Evolutionary conservation across 208 protist species (phyloP), one percentile per base, ranked within the genome.

Genomic region (Trypanosoma rangeli): DNA sequence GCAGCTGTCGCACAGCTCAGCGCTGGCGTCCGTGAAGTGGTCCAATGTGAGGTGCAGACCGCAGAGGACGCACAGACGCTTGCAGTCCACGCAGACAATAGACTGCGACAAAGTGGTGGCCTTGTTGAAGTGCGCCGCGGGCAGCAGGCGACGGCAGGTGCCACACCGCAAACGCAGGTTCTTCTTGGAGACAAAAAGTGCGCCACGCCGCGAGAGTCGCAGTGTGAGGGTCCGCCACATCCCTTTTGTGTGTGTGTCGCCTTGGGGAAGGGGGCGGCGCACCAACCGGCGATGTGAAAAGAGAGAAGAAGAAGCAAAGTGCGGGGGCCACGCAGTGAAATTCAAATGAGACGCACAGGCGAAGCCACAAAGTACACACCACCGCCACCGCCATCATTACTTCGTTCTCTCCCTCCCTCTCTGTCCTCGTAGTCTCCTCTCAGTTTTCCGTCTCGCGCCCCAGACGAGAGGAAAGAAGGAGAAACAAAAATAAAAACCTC

Each of bases 51-150:
- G 75, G 12, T 84, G 82, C 33, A 91, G 26, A 0, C 88, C 88
- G 53, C 91, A 96, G 22, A 81, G 49, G 16, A 84, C 78, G 68
- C 91, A 96, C 48, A 94, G 68, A 24, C 59, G 58, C 65, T 94
- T 94, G 73, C 91, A 96, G 56, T 78, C 71, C 20, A 82, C 58
- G 59, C 91, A 96, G 5, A 92, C 78, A 9, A 95, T 66, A 3
- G 74, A 79, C 68, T 89, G 60, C 65, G 79, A 12, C 76, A 84
- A 29, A 0, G 79, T 78, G 10, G 67, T 78, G 4, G 70, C 59
- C 56, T 86, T 83, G 0, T 66, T 70, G 68, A 92, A 96, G 73
- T 96, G 86, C 33, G 66, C 79, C 10, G 85, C 77, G 2, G 89
- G 85, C 1, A 96, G 75, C 29, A 96, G 74, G 12, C 80, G 85